Base-by-base conservation (phyloP, 1,139 yeast species). In the Suhomyces choctaworum region DNA sequence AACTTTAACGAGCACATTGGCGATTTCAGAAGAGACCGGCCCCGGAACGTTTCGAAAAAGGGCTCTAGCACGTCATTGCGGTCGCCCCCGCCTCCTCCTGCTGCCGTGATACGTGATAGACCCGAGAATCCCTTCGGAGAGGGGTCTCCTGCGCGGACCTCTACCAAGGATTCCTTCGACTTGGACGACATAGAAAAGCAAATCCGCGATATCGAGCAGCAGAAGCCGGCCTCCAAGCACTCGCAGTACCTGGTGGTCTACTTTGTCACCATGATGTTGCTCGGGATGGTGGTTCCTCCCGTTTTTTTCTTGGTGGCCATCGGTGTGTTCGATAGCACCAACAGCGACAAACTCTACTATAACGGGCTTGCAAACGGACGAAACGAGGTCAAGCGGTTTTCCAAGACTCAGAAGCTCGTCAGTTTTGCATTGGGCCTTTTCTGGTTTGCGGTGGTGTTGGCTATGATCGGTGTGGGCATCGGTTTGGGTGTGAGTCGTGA, bases 381-480 rank as follows among this genome's bases (percentile, higher is more conserved):
- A 39, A 42, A 22, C 37, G 45, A 45, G 53, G 50, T 43, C 45
- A 45, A 50, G 25, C 39, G 49, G 31, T 69, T 62, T 42, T 55
- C 66, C 4, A 52, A 48, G 31, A 35, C 46, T 22, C 75, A 69
- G 43, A 69, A 68, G 45, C 22, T 58, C 3, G 30, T 52, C 25
- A 64, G 73, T 48, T 41, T 62, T 5, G 39, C 48, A 0, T 15
- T 64, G 3, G 74, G 74, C 3, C 12, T 67, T 7, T 9, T 58
- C 2, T 69, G 75, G 75, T 34, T 63, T 7, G 36, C 46, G 10
- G 45, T 60, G 4, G 55, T 66, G 4, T 39, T 67, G 17, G 66
- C 71, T 10, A 65, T 67, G 73, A 63, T 69, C 12, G 73, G 68
- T 0, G 64, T 68, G 5, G 72, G 73, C 0, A 42, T 69, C 17